Evolutionary conservation across 495 filamentous ascomycete species (phyloP), one percentile per base, ranked within the genome.

Genomic region (Pyrenula massariospora): DNA sequence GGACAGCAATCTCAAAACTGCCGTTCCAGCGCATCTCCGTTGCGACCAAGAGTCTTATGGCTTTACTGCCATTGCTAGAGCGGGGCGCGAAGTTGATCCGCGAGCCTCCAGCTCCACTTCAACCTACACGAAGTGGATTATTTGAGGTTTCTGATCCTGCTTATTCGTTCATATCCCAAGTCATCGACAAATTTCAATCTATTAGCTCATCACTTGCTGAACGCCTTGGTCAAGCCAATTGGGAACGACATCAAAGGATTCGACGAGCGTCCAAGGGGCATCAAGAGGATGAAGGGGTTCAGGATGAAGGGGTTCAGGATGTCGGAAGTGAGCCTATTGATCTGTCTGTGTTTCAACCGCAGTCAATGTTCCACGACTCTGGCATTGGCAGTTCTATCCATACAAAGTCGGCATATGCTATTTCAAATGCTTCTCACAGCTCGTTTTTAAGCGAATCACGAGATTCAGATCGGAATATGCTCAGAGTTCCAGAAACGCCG

Each of bases 171-270:
- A 48, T 59, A 1, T 48, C 49, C 11, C 12, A 58, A 22, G 59
- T 63, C 0, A 48, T 24, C 2, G 60, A 63, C n/a, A 63, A 62
- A 22, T 63, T 52, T 23, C 15, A 20, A 0, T 1, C 2, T 12
- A 59, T 59, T 2, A 12, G 36, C 11, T 19, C 11, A 5, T 5
- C 42, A 10, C 22, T 63, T 12, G 54, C 52, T 1, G 56, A 63
- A n/a, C 56, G 61, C 2, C 51, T 63, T 25, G 61, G 60, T 24
- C 55, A 63, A 53, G 59, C 61, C 10, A 63, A 63, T 50, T 61
- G 61, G 61, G 55, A 60, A 50, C 50, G 58, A 19, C 59, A 57
- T 48, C 10, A 21, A 24, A 8, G 50, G n/a, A 24, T 52, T 52
- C 50, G 50, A 10, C n/a, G n/a, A n/a, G n/a, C n/a, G n/a, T n/a